These are phyloP conservation scores for Cornus kousa DNA, from an alignment of 148 eudicot species.

Conservation along the genomic window DNA sequence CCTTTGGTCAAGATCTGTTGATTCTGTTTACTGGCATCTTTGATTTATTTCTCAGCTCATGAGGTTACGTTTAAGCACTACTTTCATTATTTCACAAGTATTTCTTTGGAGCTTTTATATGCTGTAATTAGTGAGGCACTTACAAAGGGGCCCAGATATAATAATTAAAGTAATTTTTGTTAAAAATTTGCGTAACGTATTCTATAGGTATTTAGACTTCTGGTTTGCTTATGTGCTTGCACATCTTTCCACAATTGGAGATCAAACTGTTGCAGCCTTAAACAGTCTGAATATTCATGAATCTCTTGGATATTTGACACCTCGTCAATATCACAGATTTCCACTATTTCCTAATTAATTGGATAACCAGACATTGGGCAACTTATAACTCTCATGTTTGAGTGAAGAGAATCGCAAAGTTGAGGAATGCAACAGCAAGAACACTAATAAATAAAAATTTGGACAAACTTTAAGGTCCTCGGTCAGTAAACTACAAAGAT, in stretches of 20 bases:
- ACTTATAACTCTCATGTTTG: not conserved
- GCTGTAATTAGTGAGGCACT: too few relatives aligned
- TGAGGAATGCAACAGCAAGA: not conserved
- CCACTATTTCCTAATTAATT: not conserved
- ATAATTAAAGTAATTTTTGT: not conserved
- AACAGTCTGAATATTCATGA: not conserved
- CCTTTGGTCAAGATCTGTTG: too few relatives aligned
- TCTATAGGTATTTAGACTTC: too few relatives aligned
- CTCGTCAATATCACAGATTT: not conserved
- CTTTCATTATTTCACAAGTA: too few relatives aligned
- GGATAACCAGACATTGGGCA: not conserved
- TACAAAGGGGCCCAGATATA: too few relatives aligned
- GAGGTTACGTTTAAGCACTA: too few relatives aligned
- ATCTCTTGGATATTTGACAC: not conserved
- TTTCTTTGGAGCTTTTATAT: too few relatives aligned
- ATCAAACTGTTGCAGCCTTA: not conserved
- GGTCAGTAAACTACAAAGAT: not conserved
- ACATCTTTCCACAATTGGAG: not conserved
- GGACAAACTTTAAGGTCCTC: not conserved
- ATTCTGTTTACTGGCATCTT: too few relatives aligned
- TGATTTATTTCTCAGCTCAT: too few relatives aligned
- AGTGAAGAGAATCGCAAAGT: not conserved
- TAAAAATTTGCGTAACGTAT: not conserved
- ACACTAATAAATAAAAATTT: not conserved
- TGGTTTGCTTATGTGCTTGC: too few relatives aligned